phyloP scores from a whole-genome alignment of 257 asterid species.

The Petunia axillaris region DNA sequence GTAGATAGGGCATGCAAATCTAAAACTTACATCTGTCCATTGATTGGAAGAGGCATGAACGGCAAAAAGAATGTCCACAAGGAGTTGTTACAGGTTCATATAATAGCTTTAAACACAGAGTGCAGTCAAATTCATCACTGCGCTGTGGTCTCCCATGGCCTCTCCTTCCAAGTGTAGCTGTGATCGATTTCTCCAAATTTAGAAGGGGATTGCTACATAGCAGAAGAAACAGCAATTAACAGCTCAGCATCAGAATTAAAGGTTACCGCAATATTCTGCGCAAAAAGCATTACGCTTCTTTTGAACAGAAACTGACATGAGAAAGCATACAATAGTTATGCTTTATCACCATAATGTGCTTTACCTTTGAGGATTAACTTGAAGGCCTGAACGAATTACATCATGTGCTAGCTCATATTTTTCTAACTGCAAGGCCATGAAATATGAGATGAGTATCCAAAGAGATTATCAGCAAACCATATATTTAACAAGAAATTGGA shows the following conservation, averaged over 20 bases:
- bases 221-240: conserved; percentile 23
- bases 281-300: background rate
- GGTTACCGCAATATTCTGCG: background rate
- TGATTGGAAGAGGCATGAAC: conserved; percentile 91
- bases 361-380: conserved; percentile 74
- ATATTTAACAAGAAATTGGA: conserved; percentile 20
- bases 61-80: conserved; percentile 98
- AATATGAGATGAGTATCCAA: conserved; percentile 13
- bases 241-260: conserved; percentile 10
- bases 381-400: conserved; percentile 72
- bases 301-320: background rate
- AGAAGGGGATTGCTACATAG: conserved; percentile 61
- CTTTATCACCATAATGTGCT: background rate
- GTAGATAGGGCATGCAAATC: conserved; percentile 22
- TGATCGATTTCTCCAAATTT: conserved; percentile 58
- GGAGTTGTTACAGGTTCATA: conserved; percentile 95
- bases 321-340: background rate
- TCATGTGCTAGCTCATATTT: conserved; percentile 76
- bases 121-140: conserved; percentile 95
- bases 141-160: conserved; percentile 62
- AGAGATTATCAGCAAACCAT: conserved; percentile 1
- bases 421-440: conserved; percentile 70
- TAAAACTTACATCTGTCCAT: conserved; percentile 83
- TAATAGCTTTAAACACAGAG: conserved; percentile 85
- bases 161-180: conserved; percentile 49